These are phyloP conservation scores for Paecilomyces dactylethromorphus DNA, from an alignment of 2,329 filamentous ascomycete genomes.

Conservation along the genomic window DNA sequence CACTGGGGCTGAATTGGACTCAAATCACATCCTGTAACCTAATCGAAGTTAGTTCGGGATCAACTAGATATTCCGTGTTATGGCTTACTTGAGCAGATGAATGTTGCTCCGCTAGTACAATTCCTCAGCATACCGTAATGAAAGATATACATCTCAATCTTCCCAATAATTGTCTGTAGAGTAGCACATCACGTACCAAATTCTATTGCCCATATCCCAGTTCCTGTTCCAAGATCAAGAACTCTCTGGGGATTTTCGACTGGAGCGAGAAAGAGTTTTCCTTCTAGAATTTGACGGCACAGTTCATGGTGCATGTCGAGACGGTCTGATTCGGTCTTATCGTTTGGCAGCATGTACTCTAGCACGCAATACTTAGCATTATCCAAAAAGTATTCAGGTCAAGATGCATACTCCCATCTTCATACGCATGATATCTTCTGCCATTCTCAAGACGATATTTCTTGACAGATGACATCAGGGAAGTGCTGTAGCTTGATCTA, in stretches of 20 bases:
- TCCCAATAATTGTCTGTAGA: neutral
- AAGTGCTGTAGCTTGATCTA: neutral
- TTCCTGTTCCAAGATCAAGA: constrained; percentile 47
- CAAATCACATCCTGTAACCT: constrained; percentile 3
- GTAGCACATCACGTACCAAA: neutral
- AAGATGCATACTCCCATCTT: neutral
- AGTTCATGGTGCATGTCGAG: neutral
- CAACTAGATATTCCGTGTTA: no score
- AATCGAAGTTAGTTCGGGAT: neutral
- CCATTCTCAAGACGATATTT: neutral
- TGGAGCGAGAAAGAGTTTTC: constrained; percentile 41
- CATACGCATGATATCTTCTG: constrained; percentile 1
- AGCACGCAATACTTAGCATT: neutral
- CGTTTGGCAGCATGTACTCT: neutral
- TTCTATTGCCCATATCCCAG: constrained; percentile 53
- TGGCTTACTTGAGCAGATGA: neutral
- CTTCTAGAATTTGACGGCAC: constrained; percentile 22
- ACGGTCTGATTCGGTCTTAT: neutral
- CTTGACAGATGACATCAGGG: neutral
- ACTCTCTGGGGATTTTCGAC: constrained; percentile 32
- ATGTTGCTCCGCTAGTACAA: neutral
- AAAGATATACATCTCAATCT: neutral
- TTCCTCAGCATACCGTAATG: neutral
- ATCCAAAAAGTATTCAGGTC: neutral
- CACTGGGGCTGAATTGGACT: constrained; percentile 5